Conservation (phyloP, 345 rosid species). For the Corymbia maculata region DNA sequence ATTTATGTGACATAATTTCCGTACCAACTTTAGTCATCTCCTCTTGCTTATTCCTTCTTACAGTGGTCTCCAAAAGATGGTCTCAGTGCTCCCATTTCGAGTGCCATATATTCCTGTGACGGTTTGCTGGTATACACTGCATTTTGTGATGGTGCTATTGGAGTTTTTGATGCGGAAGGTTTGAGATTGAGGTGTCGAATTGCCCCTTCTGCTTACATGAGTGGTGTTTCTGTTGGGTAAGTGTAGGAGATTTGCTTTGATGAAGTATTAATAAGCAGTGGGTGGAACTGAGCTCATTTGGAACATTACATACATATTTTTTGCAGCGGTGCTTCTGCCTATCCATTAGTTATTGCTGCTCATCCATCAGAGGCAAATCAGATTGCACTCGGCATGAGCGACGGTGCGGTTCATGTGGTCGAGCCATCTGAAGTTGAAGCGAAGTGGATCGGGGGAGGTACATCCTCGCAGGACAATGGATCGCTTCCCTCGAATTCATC, state of each 20-base stretch:
- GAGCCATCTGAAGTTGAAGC: constrained; percentile 40
- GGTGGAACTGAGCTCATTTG: neutral
- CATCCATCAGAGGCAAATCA: constrained; percentile 60
- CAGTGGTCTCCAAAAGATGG: constrained; percentile 49
- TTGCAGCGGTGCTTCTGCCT: constrained; percentile 11
- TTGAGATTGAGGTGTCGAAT: constrained; percentile 37
- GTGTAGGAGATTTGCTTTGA: neutral
- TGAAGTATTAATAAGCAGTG: neutral
- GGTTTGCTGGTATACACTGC: constrained; percentile 28
- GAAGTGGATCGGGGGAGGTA: constrained; percentile 29
- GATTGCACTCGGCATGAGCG: constrained; percentile 55
- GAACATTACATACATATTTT: too few relatives aligned
- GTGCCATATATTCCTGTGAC: constrained; percentile 43
- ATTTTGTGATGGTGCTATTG: constrained; percentile 42
- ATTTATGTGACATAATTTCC: neutral
- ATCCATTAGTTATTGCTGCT: constrained; percentile 47
- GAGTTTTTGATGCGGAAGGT: constrained; percentile 44
- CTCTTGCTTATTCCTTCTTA: neutral
- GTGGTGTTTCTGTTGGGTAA: constrained; percentile 2
- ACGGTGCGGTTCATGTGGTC: constrained; percentile 47
- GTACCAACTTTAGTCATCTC: neutral
- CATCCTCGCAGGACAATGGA: constrained; percentile 28
- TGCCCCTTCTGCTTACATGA: constrained; percentile 37
- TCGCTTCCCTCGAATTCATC: constrained; percentile 30
- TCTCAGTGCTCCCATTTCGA: constrained; percentile 34